A percentile compares a stretch with the other conserved stretches of the same genome.
These are phyloP conservation scores for Penicillium sclerotiorum DNA, from an alignment of 2,329 filamentous ascomycete species.

Conservation along the genomic window DNA sequence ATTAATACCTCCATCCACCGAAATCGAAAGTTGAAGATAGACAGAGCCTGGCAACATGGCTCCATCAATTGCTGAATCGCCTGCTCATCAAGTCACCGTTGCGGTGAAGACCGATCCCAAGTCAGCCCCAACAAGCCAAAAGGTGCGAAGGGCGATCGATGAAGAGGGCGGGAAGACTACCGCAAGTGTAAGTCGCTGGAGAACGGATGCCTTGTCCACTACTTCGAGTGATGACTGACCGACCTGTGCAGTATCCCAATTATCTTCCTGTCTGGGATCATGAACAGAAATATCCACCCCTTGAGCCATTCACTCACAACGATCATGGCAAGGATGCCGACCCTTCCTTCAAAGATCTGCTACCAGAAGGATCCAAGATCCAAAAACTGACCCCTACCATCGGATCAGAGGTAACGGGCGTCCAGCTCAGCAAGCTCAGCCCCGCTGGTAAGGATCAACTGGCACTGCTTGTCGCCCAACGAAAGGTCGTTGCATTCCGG, in stretches of 20 bases:
- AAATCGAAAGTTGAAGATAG: too few species aligned
- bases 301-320: constrained; percentile 44
- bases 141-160: constrained; percentile 24
- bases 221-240: not conserved
- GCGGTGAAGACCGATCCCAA: constrained; percentile 13
- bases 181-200: constrained; percentile 20
- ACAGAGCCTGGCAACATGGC: too few species aligned
- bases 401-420: constrained; percentile 38
- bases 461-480: constrained; percentile 37
- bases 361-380: constrained; percentile 27
- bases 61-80: constrained; percentile 20
- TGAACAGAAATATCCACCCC: constrained; percentile 39
- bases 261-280: constrained; percentile 31
- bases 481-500: constrained; percentile 34
- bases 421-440: constrained; percentile 34
- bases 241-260: constrained; percentile 23
- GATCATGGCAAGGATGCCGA: constrained; percentile 48
- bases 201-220: not conserved
- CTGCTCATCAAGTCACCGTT: constrained; percentile 12
- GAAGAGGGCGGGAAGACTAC: constrained; percentile 28
- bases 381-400: constrained; percentile 35
- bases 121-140: constrained; percentile 9
- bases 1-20: too few species aligned
- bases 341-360: constrained; percentile 46
- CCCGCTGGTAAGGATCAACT: constrained; percentile 36